Evolutionary conservation across 257 asterid genomes (phyloP), one percentile per base, ranked within the genome.

Genomic region (Gentiana macrophylla): DNA sequence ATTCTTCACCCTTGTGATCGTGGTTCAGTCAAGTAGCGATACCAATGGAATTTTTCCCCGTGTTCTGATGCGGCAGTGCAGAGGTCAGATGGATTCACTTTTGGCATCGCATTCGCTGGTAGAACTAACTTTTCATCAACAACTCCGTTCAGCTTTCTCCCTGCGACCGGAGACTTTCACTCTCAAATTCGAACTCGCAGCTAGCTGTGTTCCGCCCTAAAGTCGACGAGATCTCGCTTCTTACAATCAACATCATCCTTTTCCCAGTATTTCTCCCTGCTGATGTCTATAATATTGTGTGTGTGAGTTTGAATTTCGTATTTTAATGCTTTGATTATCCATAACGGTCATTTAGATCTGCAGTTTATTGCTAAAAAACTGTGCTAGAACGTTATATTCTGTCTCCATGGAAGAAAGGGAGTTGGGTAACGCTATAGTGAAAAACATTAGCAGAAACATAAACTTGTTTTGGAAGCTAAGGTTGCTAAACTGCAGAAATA

Each of bases 201-300:
- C 53, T 87, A 61, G 79, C 98, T 41, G 82, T 85, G 52, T 91
- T 91, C 81, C 91, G 98, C 59, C 98, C 98, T 55, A 86, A 82
- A 75, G 89, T 90, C 53, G 96, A 90, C 64, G 94, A 90, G 86
- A 90, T 90, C 86, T 82, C 96, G 34, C 94, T 90, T 51, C 95
- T 90, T 56, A 84, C 96, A 3, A 72, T 90, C 72, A 86, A 80
- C 67, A 86, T 86, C 64, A 68, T 92, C 63, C 75, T 15, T 60
- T 90, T 84, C 75, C 98, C 96, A 78, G 98, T 90, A 86, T 52
- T 1, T 51, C 13, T 65, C 13, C 6, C 35, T 32, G 33, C 4
- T 3, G 37, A 5, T 9, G 32, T 8, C 50, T 15, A 4, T 37
- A 10, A 2, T 49, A 47, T 36, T 3, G 8, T 41, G 5, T 41